Evolutionary conservation across 2,329 filamentous ascomycete species (phyloP), one percentile per base, ranked within the genome.

Genomic region (Stemphylium vesicarium): DNA sequence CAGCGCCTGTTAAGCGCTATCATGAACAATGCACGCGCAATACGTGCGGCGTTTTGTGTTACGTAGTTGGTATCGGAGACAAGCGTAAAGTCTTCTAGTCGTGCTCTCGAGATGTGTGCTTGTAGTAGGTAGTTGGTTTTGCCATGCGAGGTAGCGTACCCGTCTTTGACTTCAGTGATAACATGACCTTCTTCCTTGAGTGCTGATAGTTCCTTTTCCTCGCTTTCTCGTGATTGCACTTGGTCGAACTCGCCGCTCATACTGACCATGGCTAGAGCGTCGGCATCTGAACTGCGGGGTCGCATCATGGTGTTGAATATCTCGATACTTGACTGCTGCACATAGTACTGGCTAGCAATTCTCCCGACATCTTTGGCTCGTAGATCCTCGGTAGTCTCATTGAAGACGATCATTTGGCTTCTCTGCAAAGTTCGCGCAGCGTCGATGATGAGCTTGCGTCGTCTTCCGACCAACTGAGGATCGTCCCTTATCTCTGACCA

Each of bases 331-430:
- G 89, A 90, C 69, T 99, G 93, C 42, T 96, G 82, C 43, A 99
- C 94, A 70, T 99, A 99, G 72, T 89, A 99, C 74, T 99, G 94
- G 74, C 94, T 98, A 13, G 95, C 95, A 73, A 99, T 99, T 13
- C 95, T 88, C 3, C 95, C 95, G 45, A 98, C 89, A 68, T 99
- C 94, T 74, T 99, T 99, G 56, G 92, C 90, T 55, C 92, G 88
- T 8, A 99, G 84, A 68, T 97, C 94, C 64, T 97, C 94, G 0
- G 94, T 99, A 15, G 82, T 85, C 70, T 98, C 95, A 63, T 99
- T 97, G 80, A 94, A 99, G 52, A 99, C 95, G 68, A 99, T 95
- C 96, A 99, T 99, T 77, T 99, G 95, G 65, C 91, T 96, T 70
- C 93, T 85, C 70, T 97, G 93, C 38, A 99, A 79, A 4, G 91